A percentile compares a stretch with the other conserved stretches of the same genome.
These are phyloP conservation scores for Hordeum marinum DNA, from an alignment of 176 grass and related monocot species.

Conservation along the genomic window DNA sequence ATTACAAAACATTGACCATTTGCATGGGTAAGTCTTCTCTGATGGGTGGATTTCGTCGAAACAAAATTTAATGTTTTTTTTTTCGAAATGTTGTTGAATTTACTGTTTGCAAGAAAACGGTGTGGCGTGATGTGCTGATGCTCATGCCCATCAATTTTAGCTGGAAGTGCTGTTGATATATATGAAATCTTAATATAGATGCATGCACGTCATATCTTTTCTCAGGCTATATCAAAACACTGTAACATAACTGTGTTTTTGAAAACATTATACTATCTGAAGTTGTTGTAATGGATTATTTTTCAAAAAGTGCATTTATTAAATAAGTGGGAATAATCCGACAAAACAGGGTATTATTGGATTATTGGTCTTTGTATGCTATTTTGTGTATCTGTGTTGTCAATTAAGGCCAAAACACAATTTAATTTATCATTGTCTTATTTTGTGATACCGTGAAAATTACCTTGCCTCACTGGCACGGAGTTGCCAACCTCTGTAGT, in stretches of 20 bases:
- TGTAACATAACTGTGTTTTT: background rate
- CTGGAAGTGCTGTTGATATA: background rate
- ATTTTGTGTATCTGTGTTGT: background rate
- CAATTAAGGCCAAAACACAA: background rate
- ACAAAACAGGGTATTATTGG: background rate
- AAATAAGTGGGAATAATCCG: background rate
- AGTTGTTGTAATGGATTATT: background rate
- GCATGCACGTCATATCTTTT: background rate
- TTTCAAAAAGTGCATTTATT: background rate
- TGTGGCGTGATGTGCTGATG: background rate
- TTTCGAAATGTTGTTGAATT: background rate
- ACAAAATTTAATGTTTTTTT: conserved; percentile 12
- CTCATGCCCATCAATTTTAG: background rate
- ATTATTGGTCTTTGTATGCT: background rate
- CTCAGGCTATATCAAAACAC: background rate
- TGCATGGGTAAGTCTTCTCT: conserved; percentile 56
- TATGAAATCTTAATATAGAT: background rate
- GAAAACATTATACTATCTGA: background rate
- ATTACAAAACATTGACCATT: conserved; percentile 76
- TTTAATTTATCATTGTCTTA: background rate
- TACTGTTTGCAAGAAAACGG: background rate
- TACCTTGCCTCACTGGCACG: background rate
- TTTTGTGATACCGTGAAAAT: background rate
- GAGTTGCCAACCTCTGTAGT: background rate
- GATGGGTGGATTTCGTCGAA: conserved; percentile 9